Conservation (phyloP, 495 filamentous ascomycete genomes). For the Podospora pseudopauciseta region DNA sequence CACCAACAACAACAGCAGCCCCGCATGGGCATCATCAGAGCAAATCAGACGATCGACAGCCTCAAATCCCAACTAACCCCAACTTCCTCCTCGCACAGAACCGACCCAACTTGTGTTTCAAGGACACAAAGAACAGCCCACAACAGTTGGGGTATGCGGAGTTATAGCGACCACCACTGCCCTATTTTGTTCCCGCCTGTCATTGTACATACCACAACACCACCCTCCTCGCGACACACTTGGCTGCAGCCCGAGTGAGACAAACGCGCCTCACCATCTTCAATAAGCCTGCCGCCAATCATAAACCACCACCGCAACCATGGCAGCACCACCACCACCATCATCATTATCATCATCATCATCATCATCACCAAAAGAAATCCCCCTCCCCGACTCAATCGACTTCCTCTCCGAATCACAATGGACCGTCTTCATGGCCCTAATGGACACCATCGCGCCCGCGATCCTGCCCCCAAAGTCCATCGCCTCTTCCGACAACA, state of each 20-base stretch:
- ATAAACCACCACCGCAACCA: neutral
- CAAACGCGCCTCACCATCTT: neutral
- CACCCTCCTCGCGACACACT: neutral
- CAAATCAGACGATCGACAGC: neutral
- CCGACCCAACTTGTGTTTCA: neutral
- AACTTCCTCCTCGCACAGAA: neutral
- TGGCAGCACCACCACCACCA: slow-evolving; percentile 6
- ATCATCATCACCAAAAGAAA: slow-evolving; percentile 6
- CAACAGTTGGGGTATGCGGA: neutral
- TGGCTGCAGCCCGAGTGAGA: neutral
- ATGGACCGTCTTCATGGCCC: slow-evolving; percentile 21
- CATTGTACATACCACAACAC: neutral
- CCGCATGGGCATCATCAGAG: neutral
- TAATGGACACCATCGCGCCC: slow-evolving; percentile 24
- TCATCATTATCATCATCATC: too few relatives aligned
- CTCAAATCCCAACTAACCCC: too few relatives aligned
- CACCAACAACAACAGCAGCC: neutral
- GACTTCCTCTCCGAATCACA: slow-evolving; percentile 14
- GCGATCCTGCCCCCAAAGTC: slow-evolving; percentile 11
- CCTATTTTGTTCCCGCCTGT: neutral
- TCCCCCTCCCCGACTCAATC: slow-evolving; percentile 9
- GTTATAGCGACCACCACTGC: neutral
- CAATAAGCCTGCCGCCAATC: neutral
- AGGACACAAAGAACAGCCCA: neutral
- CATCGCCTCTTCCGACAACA: neutral